phyloP scores from a whole-genome alignment of 2,329 filamentous ascomycete genomes.

The Pseudogymnoascus sp. region DNA sequence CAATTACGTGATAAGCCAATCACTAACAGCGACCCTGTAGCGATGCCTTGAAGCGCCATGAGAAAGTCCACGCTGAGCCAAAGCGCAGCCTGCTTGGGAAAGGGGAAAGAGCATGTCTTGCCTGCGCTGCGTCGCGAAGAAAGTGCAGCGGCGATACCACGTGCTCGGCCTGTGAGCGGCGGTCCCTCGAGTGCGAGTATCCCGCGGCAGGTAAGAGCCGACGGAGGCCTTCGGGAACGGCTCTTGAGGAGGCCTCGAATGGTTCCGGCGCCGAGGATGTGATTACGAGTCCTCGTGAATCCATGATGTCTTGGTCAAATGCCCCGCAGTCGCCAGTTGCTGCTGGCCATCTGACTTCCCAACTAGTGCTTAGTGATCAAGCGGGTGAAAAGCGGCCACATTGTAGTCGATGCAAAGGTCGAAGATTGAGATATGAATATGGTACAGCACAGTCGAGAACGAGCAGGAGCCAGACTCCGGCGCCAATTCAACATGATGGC shows the following conservation, averaged over 20 bases:
- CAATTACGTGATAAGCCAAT: neutral
- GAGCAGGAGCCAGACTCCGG: neutral
- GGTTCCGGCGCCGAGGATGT: neutral
- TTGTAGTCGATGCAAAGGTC: neutral
- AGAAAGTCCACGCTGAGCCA: slow-evolving; percentile 19
- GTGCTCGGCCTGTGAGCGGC: slow-evolving; percentile 18
- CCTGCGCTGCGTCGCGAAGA: slow-evolving; percentile 19
- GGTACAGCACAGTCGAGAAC: neutral
- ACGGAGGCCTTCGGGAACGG: neutral
- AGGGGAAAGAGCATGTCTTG: slow-evolving; percentile 18
- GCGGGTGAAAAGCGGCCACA: neutral
- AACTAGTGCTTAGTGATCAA: neutral
- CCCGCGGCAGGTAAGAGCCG: slow-evolving; percentile 6
- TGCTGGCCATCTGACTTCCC: neutral
- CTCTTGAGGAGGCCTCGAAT: neutral
- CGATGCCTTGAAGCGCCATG: slow-evolving; percentile 22
- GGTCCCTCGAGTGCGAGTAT: slow-evolving; percentile 18
- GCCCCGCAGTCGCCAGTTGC: neutral
- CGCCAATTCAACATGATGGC: neutral
- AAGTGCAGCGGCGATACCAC: slow-evolving; percentile 19
- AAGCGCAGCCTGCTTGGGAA: slow-evolving; percentile 17
- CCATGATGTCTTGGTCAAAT: slow-evolving; percentile 13
- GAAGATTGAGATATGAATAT: neutral
- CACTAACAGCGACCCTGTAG: slow-evolving; percentile 6
- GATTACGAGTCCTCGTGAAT: slow-evolving; percentile 9